A percentile compares a stretch with the other conserved stretches of the same genome.
Evolutionary conservation across 176 grass and related monocot genomes (phyloP).

Genomic region (Rhynchospora pubera): DNA sequence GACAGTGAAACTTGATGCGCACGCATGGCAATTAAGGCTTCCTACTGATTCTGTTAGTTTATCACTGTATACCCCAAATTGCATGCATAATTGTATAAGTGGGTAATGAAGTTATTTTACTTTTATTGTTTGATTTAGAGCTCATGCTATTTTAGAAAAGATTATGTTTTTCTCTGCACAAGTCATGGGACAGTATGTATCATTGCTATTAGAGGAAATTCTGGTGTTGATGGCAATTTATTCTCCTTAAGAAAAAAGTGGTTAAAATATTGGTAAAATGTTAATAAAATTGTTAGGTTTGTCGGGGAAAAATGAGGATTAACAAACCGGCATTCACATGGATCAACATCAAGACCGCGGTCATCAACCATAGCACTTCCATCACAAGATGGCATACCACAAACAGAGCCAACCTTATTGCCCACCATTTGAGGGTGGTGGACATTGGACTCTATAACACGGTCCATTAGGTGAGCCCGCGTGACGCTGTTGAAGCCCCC

Average conservation of each 20-base stretch:
- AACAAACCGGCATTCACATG: constrained; percentile 64
- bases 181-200: background rate
- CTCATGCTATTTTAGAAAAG: background rate
- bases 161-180: background rate
- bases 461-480: constrained; percentile 90
- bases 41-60: background rate
- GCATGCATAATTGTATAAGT: background rate
- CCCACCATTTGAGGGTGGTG: constrained; percentile 85
- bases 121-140: background rate
- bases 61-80: background rate
- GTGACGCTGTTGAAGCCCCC: constrained; percentile 96
- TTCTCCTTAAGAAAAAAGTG: background rate
- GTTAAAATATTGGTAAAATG: background rate
- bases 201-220: background rate
- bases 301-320: background rate
- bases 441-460: constrained; percentile 74
- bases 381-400: constrained; percentile 84
- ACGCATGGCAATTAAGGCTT: background rate
- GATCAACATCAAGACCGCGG: constrained; percentile 63
- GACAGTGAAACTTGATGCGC: background rate
- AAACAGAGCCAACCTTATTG: constrained; percentile 38
- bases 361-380: constrained; percentile 80
- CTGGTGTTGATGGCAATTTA: background rate
- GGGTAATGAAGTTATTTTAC: background rate
- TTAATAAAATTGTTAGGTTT: background rate